These are phyloP conservation scores for Aspergillus steynii DNA, from an alignment of 495 filamentous ascomycete genomes.

Conservation along the genomic window DNA sequence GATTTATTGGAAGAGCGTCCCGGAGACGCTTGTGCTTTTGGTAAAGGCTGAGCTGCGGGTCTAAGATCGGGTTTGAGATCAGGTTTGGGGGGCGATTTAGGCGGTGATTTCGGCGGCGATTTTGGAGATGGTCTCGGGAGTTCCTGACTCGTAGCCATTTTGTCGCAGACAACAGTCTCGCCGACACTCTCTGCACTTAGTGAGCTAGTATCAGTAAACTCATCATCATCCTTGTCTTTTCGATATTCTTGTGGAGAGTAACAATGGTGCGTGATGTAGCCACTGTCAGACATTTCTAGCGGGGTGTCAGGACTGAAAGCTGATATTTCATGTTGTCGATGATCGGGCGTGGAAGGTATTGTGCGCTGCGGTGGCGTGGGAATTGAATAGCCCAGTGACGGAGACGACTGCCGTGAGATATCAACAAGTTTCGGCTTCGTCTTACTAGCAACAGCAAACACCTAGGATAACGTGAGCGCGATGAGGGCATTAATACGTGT, in stretches of 20 bases:
- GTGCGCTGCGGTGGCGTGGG: constrained; percentile 26
- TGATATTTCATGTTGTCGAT: constrained; percentile 42
- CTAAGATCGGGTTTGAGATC: constrained; percentile 24
- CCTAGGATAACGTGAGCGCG: constrained; percentile 25
- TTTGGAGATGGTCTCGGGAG: constrained; percentile 17
- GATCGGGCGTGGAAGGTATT: constrained; percentile 41
- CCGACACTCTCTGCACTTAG: constrained; percentile 32
- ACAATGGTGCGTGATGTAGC: constrained; percentile 36
- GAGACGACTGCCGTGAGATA: constrained; percentile 44
- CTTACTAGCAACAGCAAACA: constrained; percentile 44
- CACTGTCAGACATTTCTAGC: constrained; percentile 41
- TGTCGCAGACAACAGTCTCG: constrained; percentile 31
- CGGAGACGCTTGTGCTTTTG: constrained; percentile 26
- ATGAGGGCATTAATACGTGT: not conserved
- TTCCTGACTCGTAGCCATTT: constrained; percentile 22
- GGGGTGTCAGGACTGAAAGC: constrained; percentile 50
- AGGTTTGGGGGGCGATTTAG: not conserved
- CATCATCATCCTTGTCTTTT: constrained; percentile 33
- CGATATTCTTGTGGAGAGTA: constrained; percentile 29
- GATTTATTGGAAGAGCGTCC: constrained; percentile 26
- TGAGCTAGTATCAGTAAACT: constrained; percentile 34
- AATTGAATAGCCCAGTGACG: constrained; percentile 26
- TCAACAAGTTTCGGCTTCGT: constrained; percentile 44
- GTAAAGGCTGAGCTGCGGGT: constrained; percentile 17
- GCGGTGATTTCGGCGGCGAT: constrained; percentile 8